Percentiles rank a stretch among this genome's conserved stretches.
Conservation (phyloP, 2,329 filamentous ascomycete species). For the Sarocladiaceae sp. region DNA sequence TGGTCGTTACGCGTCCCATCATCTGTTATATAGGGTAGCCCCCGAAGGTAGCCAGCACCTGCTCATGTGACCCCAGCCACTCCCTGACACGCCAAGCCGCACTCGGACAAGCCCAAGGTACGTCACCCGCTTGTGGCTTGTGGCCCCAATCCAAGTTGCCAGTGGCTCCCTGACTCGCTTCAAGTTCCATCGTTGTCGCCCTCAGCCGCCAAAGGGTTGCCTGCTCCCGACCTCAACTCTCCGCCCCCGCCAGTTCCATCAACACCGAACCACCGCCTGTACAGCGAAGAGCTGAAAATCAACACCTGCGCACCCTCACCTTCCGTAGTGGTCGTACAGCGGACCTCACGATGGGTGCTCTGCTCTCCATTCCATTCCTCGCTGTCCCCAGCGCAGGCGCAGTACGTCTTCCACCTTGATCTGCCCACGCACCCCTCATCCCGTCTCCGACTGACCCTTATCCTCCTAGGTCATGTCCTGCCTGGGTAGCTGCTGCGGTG, state of each 20-base stretch:
- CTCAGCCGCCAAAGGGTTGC: not conserved
- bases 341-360: conserved; percentile 69
- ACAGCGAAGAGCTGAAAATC: not conserved
- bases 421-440: conserved; percentile 8
- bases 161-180: no score
- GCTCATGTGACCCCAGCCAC: conserved; percentile 8
- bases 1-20: no score
- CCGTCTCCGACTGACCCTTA: conserved; percentile 8
- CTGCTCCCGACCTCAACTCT: not conserved
- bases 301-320: not conserved
- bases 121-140: conserved; percentile 2
- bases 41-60: not conserved
- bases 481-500: conserved; percentile 88
- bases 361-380: conserved; percentile 83
- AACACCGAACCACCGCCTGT: not conserved
- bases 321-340: not conserved
- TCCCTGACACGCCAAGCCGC: not conserved
- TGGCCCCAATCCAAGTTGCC: no score
- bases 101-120: not conserved
- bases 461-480: conserved; percentile 62
- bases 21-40: no score
- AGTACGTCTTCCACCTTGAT: conserved; percentile 48
- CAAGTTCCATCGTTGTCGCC: not conserved
- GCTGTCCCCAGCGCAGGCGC: conserved; percentile 81
- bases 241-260: not conserved